Conservation (phyloP, 2,329 filamentous ascomycete genomes). For the Gaeumannomyces sp. region DNA sequence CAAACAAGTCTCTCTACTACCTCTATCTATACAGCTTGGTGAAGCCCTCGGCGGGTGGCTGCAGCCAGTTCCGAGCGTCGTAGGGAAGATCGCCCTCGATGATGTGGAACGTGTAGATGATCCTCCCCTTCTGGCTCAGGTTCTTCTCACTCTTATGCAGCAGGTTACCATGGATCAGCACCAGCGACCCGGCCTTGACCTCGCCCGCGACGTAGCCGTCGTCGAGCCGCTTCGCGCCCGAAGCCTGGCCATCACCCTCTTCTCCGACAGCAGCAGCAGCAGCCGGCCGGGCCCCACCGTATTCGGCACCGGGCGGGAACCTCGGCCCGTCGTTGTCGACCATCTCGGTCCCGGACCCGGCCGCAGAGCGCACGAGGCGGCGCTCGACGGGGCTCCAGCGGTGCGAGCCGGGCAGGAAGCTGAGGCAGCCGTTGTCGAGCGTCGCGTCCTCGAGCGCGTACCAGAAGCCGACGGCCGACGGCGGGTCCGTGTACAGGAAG, state of each 20-base stretch:
- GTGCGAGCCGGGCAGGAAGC: slow-evolving; percentile 80
- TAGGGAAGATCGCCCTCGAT: slow-evolving; percentile 71
- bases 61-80: slow-evolving; percentile 87
- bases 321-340: slow-evolving; percentile 60
- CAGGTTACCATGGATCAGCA: slow-evolving; percentile 92
- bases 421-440: slow-evolving; percentile 78
- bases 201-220: slow-evolving; percentile 71
- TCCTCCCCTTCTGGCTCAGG: slow-evolving; percentile 73
- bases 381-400: slow-evolving; percentile 59
- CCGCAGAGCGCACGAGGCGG: slow-evolving; percentile 65
- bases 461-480: slow-evolving; percentile 92
- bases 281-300: slow-evolving; percentile 31
- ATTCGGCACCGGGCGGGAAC: slow-evolving; percentile 53
- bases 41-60: slow-evolving; percentile 75
- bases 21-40: slow-evolving; percentile 51
- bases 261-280: neutral
- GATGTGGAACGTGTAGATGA: slow-evolving; percentile 96
- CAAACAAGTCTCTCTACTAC: too few relatives aligned
- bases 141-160: slow-evolving; percentile 97
- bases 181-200: slow-evolving; percentile 84
- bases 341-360: slow-evolving; percentile 59
- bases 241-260: too few relatives aligned
- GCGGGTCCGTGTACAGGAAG: slow-evolving; percentile 85
- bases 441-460: slow-evolving; percentile 93
- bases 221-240: slow-evolving; percentile 22